Conservation (phyloP, 495 filamentous ascomycete genomes). For the Bathelium albidoporum region DNA sequence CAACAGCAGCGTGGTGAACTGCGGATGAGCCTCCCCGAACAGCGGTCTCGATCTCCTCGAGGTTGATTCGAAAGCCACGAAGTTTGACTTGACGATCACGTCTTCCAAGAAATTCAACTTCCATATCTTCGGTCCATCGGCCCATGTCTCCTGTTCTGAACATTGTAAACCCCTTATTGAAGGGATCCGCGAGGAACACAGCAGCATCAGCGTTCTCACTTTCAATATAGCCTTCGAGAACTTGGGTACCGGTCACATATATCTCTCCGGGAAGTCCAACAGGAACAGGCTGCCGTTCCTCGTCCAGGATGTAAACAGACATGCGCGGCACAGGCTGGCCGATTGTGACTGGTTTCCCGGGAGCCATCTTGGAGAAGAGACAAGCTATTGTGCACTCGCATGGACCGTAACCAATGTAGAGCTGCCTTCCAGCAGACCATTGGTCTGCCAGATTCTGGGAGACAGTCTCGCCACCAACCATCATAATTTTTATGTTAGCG, state of each 20-base stretch:
- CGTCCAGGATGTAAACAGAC: background rate
- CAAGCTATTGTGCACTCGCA: background rate
- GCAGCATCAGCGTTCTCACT: background rate
- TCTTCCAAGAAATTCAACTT: background rate
- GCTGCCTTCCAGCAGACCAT: background rate
- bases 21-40: too few relatives aligned
- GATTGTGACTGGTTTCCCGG: background rate
- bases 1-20: background rate
- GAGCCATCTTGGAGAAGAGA: background rate
- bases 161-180: background rate
- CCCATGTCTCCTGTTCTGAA: background rate
- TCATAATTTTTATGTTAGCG: background rate
- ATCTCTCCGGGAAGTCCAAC: background rate
- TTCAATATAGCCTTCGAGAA: background rate
- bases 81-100: background rate
- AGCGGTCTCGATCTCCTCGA: background rate
- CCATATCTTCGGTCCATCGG: background rate
- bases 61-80: background rate
- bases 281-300: background rate
- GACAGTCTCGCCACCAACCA: background rate
- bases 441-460: background rate
- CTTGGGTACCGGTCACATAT: background rate
- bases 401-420: background rate
- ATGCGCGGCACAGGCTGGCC: background rate
- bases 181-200: background rate